Conservation (phyloP, 164 flowering plant species). For the Liquidambar formosana region DNA sequence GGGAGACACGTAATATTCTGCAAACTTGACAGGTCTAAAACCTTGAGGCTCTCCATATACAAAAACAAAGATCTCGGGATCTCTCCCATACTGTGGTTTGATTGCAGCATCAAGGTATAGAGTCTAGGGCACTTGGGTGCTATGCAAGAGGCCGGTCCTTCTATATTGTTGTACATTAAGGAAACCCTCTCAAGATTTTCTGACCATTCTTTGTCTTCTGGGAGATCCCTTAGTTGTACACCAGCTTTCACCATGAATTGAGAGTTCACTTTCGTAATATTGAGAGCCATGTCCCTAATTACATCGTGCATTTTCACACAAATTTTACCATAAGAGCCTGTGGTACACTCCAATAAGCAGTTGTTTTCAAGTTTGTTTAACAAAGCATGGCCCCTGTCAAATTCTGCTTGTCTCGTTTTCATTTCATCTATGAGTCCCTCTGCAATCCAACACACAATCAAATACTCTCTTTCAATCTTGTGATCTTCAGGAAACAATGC, state of each 20-base stretch:
- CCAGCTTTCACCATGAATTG: conserved; percentile 9
- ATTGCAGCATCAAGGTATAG: neutral
- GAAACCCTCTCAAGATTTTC: conserved; percentile 6
- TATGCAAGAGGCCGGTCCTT: neutral
- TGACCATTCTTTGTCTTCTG: conserved; percentile 3
- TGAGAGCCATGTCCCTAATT: neutral
- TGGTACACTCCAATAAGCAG: conserved; percentile 3
- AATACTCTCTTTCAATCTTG: neutral
- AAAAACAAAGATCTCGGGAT: neutral
- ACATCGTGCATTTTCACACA: neutral
- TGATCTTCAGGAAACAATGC: conserved; percentile 23
- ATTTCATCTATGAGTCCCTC: conserved; percentile 24
- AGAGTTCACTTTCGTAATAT: neutral
- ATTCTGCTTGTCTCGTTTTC: conserved; percentile 3
- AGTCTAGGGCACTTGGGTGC: conserved; percentile 9
- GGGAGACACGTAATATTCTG: too few species aligned
- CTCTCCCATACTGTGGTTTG: neutral
- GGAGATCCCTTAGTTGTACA: neutral
- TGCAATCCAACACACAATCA: conserved; percentile 9
- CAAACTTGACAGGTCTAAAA: too few species aligned
- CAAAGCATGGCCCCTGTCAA: conserved; percentile 19
- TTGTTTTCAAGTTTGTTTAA: conserved; percentile 18
- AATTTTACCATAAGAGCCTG: too few species aligned
- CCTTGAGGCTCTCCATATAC: neutral
- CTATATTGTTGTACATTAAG: neutral